phyloP scores from a whole-genome alignment of 768 basidiomycete species.

The Mycena amicta region DNA sequence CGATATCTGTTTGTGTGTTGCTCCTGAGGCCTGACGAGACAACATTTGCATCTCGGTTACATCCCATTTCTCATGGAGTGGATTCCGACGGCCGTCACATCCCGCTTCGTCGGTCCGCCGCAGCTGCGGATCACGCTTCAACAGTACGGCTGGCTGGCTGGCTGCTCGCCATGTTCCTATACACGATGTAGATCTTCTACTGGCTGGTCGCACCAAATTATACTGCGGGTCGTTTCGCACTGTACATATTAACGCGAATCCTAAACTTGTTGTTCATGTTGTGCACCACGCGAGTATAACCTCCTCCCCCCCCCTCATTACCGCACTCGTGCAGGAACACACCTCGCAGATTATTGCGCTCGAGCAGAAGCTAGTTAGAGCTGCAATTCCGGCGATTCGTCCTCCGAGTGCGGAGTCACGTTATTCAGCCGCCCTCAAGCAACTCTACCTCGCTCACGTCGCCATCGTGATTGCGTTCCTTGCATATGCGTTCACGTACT shows the following conservation, averaged over 20 bases:
- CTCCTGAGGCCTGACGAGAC: no score
- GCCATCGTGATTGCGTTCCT: constrained; percentile 5
- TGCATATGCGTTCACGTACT: constrained; percentile 7
- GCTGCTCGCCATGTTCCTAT: constrained; percentile 7
- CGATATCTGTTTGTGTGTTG: no score
- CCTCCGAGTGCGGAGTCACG: not conserved
- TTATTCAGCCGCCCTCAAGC: constrained; percentile 2
- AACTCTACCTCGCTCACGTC: constrained; percentile 1
- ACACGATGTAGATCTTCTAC: constrained; percentile 11
- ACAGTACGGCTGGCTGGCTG: not conserved
- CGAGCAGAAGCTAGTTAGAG: constrained; percentile 3
- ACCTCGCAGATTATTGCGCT: constrained; percentile 2
- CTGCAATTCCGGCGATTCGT: constrained; percentile 9
- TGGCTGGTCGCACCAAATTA: constrained; percentile 7
- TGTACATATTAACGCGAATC: constrained; percentile 1
- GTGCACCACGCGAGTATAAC: not conserved
- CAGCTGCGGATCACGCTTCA: no score
- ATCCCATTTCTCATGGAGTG: no score
- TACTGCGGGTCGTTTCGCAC: constrained; percentile 1
- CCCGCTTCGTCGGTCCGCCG: no score
- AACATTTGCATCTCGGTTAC: no score
- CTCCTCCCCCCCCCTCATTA: not conserved
- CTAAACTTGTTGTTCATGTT: not conserved
- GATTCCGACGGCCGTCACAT: no score
- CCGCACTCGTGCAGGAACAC: not conserved